A percentile compares a stretch with the other conserved stretches of the same genome.
Conservation (phyloP, 164 flowering plant genomes). For the Macadamia tetraphylla region DNA sequence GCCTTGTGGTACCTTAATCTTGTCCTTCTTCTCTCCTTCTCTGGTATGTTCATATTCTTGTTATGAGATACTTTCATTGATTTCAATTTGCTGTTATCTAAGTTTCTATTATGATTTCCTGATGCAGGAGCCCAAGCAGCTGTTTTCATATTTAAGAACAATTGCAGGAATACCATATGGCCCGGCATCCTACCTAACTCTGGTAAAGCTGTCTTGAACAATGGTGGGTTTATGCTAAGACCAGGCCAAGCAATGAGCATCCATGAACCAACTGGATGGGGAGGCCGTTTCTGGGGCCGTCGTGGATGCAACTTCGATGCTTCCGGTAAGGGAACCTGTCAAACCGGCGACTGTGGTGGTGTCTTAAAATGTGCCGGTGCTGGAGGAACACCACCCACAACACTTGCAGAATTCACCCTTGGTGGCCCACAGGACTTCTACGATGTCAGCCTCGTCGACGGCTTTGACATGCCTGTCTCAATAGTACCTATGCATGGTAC, state of each 20-base stretch:
- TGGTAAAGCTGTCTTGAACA: conserved; percentile 23
- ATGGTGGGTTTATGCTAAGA: conserved; percentile 26
- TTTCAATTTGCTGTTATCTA: neutral
- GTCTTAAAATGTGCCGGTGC: conserved; percentile 29
- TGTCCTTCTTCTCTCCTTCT: conserved; percentile 1
- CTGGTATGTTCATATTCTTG: conserved; percentile 1
- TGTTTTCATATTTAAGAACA: conserved; percentile 32
- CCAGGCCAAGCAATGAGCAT: conserved; percentile 14
- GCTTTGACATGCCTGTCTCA: conserved; percentile 30
- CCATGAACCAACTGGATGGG: conserved; percentile 32
- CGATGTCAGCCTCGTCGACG: conserved; percentile 52
- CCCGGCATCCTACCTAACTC: conserved; percentile 37
- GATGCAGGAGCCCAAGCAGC: conserved; percentile 19
- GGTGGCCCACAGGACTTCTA: conserved; percentile 28
- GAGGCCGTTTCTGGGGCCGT: conserved; percentile 46
- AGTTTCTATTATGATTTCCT: neutral
- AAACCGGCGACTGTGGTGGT: conserved; percentile 44
- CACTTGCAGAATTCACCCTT: conserved; percentile 41
- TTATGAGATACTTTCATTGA: neutral
- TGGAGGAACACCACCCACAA: conserved; percentile 39
- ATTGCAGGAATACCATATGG: conserved; percentile 30
- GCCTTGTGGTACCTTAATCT: conserved; percentile 4
- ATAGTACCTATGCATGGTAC: conserved; percentile 21
- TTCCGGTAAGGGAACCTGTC: conserved; percentile 28
- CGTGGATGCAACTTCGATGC: conserved; percentile 26